Base-by-base conservation (phyloP, 371 early-diverging fungal genomes). In the Mucor piriformis region DNA sequence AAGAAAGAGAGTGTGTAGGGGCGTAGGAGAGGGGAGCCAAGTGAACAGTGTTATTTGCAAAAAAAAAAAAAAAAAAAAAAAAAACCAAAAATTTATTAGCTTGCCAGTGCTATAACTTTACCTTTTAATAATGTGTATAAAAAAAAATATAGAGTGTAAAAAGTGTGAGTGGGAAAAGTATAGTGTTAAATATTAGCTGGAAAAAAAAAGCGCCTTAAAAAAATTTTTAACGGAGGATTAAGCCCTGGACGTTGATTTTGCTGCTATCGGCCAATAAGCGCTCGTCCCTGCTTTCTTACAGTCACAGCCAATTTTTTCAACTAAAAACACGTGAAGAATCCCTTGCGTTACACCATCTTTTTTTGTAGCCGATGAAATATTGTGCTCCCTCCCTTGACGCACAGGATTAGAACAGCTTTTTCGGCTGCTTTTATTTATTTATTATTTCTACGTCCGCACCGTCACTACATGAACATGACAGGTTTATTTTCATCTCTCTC, bases 141-240 rank as follows among this genome's bases (percentile, higher is more conserved):
- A 42, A 42, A 18, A 42, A 42, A 42, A 42, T 42, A 42, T 42
- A 42, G 42, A 42, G 42, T 46, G 46, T 46, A 46, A 46, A 46
- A 46, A 46, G 24, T 23, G 42, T 42, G 42, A 18, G 42, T 18
- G 20, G n/a, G n/a, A 18, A 42, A 42, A 18, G 42, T 42, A 42
- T 42, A 42, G 46, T 46, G 46, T 46, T 46, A 46, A 46, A 46
- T 46, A 46, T 21, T 46, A 46, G 21, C 24, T 46, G 15, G 21
- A 24, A 46, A 46, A 46, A 44, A 46, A 46, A 46, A 46, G 25
- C 46, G 46, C 46, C 46, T 46, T 46, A 46, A 46, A 46, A 46
- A 24, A 21, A 21, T 46, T 46, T 46, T 46, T 46, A 21, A 24
- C 12, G 16, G 46, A 46, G 46, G 46, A 46, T 20, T 46, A 10